A percentile compares a stretch with the other conserved stretches of the same genome.
Evolutionary conservation across 2,329 filamentous ascomycete genomes (phyloP).

Genomic region (Aspergillus chevalieri): DNA sequence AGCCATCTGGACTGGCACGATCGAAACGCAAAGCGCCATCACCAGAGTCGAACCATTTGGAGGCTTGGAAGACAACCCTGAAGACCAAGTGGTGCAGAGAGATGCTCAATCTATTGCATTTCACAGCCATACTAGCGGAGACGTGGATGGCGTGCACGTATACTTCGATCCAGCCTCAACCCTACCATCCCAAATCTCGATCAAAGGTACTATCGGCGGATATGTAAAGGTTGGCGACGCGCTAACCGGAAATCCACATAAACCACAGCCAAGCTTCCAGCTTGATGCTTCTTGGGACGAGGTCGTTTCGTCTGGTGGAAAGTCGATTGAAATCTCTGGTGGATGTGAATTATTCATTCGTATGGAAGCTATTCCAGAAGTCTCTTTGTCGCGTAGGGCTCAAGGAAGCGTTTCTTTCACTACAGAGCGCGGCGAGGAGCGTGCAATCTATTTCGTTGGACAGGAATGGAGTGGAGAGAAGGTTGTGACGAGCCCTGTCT

Average conservation of each 20-base stretch:
- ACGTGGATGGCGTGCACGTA: slow-evolving; percentile 7
- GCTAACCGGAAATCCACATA: slow-evolving; percentile 5
- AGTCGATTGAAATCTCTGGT: slow-evolving; percentile 5
- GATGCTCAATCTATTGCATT: not conserved
- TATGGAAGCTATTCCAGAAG: slow-evolving; percentile 6
- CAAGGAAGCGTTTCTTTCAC: slow-evolving; percentile 1
- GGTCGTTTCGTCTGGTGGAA: not conserved
- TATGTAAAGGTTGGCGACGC: slow-evolving; percentile 10
- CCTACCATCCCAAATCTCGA: not conserved
- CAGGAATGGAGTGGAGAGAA: slow-evolving; percentile 9
- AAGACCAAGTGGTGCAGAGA: slow-evolving; percentile 2
- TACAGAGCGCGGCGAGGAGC: not conserved
- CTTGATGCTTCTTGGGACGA: slow-evolving; percentile 6
- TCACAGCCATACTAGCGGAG: slow-evolving; percentile 9
- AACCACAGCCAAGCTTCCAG: slow-evolving; percentile 6
- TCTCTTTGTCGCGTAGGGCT: slow-evolving; percentile 3
- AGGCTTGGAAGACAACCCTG: slow-evolving; percentile 6
- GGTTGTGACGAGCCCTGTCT: slow-evolving; percentile 8
- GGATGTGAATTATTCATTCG: slow-evolving; percentile 7
- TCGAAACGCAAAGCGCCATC: slow-evolving; percentile 2
- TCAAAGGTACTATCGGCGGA: slow-evolving; percentile 5
- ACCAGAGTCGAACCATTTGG: slow-evolving; percentile 3
- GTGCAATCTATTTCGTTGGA: slow-evolving; percentile 10
- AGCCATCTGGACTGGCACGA: slow-evolving; percentile 8
- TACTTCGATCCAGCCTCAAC: not conserved